These are phyloP conservation scores for Dryas alaskensis DNA, from an alignment of 306 rosid genomes.

Conservation along the genomic window DNA sequence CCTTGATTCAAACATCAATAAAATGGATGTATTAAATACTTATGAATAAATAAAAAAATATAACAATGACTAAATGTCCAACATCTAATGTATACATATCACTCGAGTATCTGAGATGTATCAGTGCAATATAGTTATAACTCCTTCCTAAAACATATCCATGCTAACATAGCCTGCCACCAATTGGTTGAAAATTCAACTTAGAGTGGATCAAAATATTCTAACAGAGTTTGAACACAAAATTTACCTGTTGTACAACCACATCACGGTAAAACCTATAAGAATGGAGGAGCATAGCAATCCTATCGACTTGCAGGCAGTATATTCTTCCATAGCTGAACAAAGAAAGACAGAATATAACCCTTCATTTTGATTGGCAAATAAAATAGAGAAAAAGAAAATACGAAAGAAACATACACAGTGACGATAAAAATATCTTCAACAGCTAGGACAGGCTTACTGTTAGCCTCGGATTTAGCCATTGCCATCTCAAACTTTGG, in stretches of 20 bases:
- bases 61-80: not conserved
- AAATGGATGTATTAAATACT: not conserved
- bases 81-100: not conserved
- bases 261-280: slow-evolving; percentile 97
- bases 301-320: slow-evolving; percentile 93
- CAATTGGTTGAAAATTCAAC: not conserved
- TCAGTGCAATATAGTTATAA: not conserved
- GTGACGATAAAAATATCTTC: slow-evolving; percentile 86
- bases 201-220: not conserved
- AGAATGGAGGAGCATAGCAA: slow-evolving; percentile 88
- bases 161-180: not conserved
- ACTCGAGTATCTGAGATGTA: not conserved
- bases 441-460: slow-evolving; percentile 80
- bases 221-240: slow-evolving; percentile 2
- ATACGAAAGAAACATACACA: slow-evolving; percentile 57
- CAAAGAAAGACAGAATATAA: slow-evolving; percentile 20
- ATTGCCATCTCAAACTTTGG: slow-evolving; percentile 95
- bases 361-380: slow-evolving; percentile 21
- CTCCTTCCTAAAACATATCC: not conserved
- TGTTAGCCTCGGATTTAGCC: slow-evolving; percentile 91
- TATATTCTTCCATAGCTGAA: slow-evolving; percentile 96
- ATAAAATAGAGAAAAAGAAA: slow-evolving; percentile 17
- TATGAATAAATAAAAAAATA: not conserved
- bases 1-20: slow-evolving; percentile 6
- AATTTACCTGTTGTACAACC: slow-evolving; percentile 87